phyloP scores from a whole-genome alignment of 169 alveolate genomes.

The Miamiensis avidus region DNA sequence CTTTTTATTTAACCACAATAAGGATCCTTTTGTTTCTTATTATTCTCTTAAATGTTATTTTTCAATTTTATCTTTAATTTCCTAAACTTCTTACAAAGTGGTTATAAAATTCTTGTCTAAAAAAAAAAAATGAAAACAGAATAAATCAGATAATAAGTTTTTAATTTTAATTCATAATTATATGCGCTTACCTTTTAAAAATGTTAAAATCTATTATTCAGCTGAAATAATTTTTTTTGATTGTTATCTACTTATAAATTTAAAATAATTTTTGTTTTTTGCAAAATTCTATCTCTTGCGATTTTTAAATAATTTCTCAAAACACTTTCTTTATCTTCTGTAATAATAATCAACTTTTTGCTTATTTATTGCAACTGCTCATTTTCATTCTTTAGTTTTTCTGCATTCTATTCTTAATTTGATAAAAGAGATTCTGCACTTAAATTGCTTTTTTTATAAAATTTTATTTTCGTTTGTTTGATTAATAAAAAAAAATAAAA shows the following conservation, averaged over 20 bases:
- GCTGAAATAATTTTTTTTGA: neutral
- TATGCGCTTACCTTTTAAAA: neutral
- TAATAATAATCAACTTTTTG: constrained; percentile 27
- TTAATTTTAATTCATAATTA: constrained; percentile 26
- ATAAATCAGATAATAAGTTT: too few relatives aligned
- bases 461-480: too few relatives aligned
- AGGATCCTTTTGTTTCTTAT: neutral
- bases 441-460: too few relatives aligned
- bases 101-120: neutral
- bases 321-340: constrained; percentile 45
- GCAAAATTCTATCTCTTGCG: constrained; percentile 29
- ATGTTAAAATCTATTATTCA: neutral
- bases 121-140: too few relatives aligned
- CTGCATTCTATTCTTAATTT: too few relatives aligned
- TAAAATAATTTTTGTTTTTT: constrained; percentile 24
- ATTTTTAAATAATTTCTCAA: constrained; percentile 41
- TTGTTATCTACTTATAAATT: constrained; percentile 1
- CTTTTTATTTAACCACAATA: too few relatives aligned
- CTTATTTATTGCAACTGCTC: neutral
- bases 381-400: constrained; percentile 25
- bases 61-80: neutral
- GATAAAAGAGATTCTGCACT: too few relatives aligned
- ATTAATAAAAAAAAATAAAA: too few relatives aligned
- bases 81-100: neutral
- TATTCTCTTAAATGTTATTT: too few relatives aligned